Conservation (phyloP, 257 asterid species). For the Eucommia ulmoides region DNA sequence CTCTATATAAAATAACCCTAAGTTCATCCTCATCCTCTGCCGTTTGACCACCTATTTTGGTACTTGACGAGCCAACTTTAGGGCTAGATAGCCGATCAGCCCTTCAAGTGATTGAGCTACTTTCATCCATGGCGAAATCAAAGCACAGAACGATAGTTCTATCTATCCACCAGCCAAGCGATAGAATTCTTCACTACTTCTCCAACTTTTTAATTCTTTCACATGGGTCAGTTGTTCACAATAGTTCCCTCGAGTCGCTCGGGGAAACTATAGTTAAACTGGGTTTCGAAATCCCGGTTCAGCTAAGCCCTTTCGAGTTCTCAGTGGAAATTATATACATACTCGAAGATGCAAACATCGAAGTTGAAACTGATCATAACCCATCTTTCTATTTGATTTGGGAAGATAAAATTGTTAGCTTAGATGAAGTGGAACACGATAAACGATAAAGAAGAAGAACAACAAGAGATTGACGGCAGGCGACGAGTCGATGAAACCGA, state of each 20-base stretch:
- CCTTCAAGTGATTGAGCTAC: conserved; percentile 66
- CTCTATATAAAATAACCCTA: too few relatives aligned
- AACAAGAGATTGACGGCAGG: too few relatives aligned
- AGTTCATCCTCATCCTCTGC: too few relatives aligned
- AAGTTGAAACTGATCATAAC: too few relatives aligned
- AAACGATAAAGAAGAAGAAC: too few relatives aligned
- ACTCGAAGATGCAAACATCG: conserved; percentile 25
- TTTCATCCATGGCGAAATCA: conserved; percentile 61
- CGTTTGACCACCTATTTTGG: conserved; percentile 62
- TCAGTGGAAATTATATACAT: conserved; percentile 61
- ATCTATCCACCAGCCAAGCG: conserved; percentile 82
- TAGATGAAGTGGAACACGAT: too few relatives aligned
- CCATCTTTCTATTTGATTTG: too few relatives aligned
- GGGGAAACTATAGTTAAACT: conserved; percentile 32
- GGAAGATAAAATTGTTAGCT: too few relatives aligned
- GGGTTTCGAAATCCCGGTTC: conserved; percentile 56
- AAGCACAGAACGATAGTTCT: conserved; percentile 47
- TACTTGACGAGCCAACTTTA: conserved; percentile 83
- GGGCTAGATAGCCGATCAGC: conserved; percentile 86
- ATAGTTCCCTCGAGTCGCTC: conserved; percentile 54
- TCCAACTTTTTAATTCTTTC: conserved; percentile 62
- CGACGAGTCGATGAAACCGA: too few relatives aligned
- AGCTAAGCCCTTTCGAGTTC: conserved; percentile 65
- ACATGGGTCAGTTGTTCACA: conserved; percentile 53
- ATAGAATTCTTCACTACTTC: conserved; percentile 54